Base-by-base conservation (phyloP, 202 grass and related monocot genomes). In the Cymbopogon flexuosus region DNA sequence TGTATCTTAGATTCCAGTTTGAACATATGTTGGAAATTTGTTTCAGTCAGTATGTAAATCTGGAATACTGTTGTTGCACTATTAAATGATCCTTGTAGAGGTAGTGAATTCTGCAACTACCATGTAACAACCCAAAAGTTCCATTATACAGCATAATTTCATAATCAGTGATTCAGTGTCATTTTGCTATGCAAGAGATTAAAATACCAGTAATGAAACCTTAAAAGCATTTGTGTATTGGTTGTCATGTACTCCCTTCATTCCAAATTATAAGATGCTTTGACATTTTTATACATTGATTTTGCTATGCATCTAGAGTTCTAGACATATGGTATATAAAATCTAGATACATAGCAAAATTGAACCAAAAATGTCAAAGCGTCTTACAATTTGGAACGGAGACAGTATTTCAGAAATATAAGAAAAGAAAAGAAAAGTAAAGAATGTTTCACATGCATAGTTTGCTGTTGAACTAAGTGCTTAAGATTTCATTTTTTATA, bases 131-230 rank as follows among this genome's bases (percentile, higher is more conserved):
- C 15, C 49, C n/a, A 58, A 36, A 72, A 15, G 29, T 74, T 74
- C 18, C n/a, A 74, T 74, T 39, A 23, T 74, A 37, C 31, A 58
- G 11, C 5, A 58, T 21, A 22, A 57, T 73, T 57, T 21, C 29
- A 34, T 54, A 58, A 23, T 58, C 54, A 58, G 19, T 58, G 8
- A 9, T 2, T 57, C 47, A 57, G 5, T 14, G 39, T 14, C 27
- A 80, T 65, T 65, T 40, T 42, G 36, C 11, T 41, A 64, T 75
- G 9, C 19, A 80, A 45, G 9, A 79, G 3, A 76, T 59, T 60
- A n/a, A 75, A 63, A 24, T 51, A 73, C 43, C 24, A 24, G 15
- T 15, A 78, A 79, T 10, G 4, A 12, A 33, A 31, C 24, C 68
- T 72, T 46, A 33, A 33, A 72, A 72, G 2, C 27, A 16, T 27